Evolutionary conservation across 768 basidiomycete genomes (phyloP).

Genomic region (Suillus lakei): DNA sequence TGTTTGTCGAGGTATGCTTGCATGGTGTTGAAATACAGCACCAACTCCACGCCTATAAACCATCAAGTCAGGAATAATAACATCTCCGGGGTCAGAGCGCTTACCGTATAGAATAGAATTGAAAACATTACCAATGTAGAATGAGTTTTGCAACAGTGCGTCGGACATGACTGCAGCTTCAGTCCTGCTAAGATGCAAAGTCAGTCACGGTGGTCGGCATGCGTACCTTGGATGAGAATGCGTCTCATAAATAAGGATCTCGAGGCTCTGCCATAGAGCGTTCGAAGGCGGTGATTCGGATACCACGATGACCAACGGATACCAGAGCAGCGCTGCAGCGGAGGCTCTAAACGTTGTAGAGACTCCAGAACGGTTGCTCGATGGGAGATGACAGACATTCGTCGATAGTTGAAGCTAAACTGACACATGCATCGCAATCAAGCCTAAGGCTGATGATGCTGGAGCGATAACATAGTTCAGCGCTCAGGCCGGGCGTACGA

Average conservation of each 20-base stretch:
- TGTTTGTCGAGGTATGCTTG: slow-evolving; percentile 15
- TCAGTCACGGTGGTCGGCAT: background rate
- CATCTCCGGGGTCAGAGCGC: background rate
- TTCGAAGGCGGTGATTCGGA: background rate
- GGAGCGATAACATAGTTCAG: background rate
- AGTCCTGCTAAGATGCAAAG: background rate
- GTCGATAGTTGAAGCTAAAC: background rate
- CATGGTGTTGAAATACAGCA: slow-evolving; percentile 32
- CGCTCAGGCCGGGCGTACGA: background rate
- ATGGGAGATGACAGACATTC: background rate
- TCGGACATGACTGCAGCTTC: slow-evolving; percentile 5
- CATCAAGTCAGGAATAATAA: background rate
- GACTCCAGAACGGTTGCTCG: background rate
- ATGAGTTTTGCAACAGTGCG: slow-evolving; percentile 20
- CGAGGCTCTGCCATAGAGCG: background rate
- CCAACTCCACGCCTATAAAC: slow-evolving; percentile 27
- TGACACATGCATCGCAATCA: background rate
- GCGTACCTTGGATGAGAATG: background rate
- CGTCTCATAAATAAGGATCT: background rate
- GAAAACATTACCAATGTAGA: slow-evolving; percentile 20
- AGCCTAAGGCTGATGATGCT: background rate
- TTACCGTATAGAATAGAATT: slow-evolving; percentile 21
- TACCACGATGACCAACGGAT: background rate
- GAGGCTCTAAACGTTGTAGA: background rate
- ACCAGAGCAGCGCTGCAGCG: background rate